Evolutionary conservation across 192 early-diverging fungal species (phyloP).

Genomic region (Mortierella alpina): DNA sequence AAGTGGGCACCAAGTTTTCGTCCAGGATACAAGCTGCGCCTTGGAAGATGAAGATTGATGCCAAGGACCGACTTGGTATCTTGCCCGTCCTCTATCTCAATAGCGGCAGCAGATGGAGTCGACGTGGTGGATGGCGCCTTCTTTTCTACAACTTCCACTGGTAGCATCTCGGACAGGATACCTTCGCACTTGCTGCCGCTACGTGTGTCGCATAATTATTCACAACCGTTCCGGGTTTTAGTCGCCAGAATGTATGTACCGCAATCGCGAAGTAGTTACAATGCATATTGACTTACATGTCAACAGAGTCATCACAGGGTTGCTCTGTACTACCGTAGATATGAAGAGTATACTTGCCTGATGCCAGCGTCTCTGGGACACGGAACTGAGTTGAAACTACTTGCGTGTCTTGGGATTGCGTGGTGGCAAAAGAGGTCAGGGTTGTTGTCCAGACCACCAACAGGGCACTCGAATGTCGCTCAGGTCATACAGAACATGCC

Average conservation of each 20-base stretch:
- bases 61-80: not conserved
- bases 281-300: constrained; percentile 9
- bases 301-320: constrained; percentile 33
- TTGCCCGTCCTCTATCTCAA: not conserved
- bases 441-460: too few relatives aligned
- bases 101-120: not conserved
- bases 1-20: constrained; percentile 12
- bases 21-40: constrained; percentile 8
- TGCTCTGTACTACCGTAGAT: constrained; percentile 36
- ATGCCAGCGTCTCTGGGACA: constrained; percentile 11
- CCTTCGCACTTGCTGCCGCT: constrained; percentile 28
- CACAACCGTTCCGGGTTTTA: not conserved
- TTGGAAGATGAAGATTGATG: constrained; percentile 5
- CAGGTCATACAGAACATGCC: not conserved
- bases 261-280: too few relatives aligned
- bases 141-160: constrained; percentile 10
- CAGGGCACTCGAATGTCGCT: not conserved
- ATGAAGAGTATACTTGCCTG: constrained; percentile 33
- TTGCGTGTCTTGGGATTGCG: not conserved
- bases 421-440: constrained; percentile 21
- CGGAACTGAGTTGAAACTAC: constrained; percentile 4
- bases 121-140: too few relatives aligned
- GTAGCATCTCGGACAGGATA: constrained; percentile 27
- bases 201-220: too few relatives aligned
- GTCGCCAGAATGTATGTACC: not conserved